Evolutionary conservation across 495 filamentous ascomycete genomes (phyloP), one percentile per base, ranked within the genome.

Genomic region (Halenospora varia): DNA sequence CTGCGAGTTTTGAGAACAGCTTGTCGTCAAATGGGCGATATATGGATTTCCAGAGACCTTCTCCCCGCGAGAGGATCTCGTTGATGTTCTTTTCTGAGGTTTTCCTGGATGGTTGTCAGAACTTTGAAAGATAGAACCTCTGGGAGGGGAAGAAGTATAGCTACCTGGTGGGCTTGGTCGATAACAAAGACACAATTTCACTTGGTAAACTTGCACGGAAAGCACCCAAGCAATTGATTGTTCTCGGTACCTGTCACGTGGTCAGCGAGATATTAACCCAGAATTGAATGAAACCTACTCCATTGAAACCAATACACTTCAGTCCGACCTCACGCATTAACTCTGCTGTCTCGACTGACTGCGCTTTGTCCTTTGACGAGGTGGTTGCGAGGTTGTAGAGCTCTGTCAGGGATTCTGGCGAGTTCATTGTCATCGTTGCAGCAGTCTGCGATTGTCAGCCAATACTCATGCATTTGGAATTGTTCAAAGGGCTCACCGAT

Each of bases 251-350:
- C 72, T 75, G 50, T n/a, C 18, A 53, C 25, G 18, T 15, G 22
- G 26, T 53, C 18, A 55, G 26, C 29, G n/a, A n/a, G n/a, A n/a
- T n/a, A n/a, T n/a, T n/a, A n/a, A n/a, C n/a, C n/a, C n/a, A n/a
- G n/a, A n/a, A n/a, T n/a, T n/a, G n/a, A n/a, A n/a, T 35, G 29
- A 6, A 4, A 57, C 57, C 13, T 44, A 66, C 65, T 40, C 88
- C 88, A 71, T 92, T 92, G 77, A 92, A 90, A 45, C 81, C 82
- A 66, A 92, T 90, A 70, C 88, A 91, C 68, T 92, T 92, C 42
- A 92, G 76, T 2, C 86, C 88, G 62, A 89, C 78, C 63, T 90
- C 88, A 62, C 88, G 83, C 77, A 92, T 89, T 18, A 89, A 70
- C 67, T 90, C 88, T 46, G 87, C 88, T 6, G 80, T 78, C 40